phyloP scores from a whole-genome alignment of 1,139 yeast species.

The Saccharomyces hybrid region DNA sequence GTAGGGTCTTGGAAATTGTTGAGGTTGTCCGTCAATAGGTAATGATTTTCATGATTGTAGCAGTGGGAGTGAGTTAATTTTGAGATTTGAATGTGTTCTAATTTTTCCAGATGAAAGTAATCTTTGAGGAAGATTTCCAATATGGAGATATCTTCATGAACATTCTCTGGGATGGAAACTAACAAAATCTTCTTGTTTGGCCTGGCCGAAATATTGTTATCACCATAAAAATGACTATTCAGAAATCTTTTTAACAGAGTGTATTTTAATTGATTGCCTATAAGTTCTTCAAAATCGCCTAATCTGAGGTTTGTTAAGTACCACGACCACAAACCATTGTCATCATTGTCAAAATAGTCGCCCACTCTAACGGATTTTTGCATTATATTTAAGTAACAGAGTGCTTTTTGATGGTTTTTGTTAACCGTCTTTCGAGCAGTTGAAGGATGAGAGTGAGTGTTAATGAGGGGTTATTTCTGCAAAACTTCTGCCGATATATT shows the following conservation, averaged over 20 bases:
- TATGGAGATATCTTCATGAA: conserved; percentile 26
- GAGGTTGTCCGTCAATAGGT: conserved; percentile 25
- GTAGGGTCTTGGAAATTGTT: conserved; percentile 27
- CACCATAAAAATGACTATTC: conserved; percentile 2
- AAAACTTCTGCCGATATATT: background rate
- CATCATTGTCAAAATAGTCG: conserved; percentile 30
- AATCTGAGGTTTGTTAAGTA: conserved; percentile 27
- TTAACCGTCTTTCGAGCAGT: background rate
- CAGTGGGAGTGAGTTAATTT: conserved; percentile 21
- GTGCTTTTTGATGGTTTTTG: background rate
- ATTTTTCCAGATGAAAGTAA: conserved; percentile 26
- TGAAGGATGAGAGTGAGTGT: background rate
- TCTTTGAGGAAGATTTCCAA: conserved; percentile 28
- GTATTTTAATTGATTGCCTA: conserved; percentile 22
- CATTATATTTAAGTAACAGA: conserved; percentile 10
- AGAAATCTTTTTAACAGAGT: conserved; percentile 24
- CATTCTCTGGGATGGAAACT: conserved; percentile 29
- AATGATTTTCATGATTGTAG: conserved; percentile 31
- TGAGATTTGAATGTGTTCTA: conserved; percentile 25
- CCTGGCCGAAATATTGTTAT: conserved; percentile 3
- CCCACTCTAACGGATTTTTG: conserved; percentile 24
- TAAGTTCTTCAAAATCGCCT: conserved; percentile 31
- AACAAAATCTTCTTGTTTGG: conserved; percentile 23
- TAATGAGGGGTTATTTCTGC: background rate
- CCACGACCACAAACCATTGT: conserved; percentile 33